Evolutionary conservation across 768 basidiomycete genomes (phyloP).

Genomic region (Boletus tomentosulus): DNA sequence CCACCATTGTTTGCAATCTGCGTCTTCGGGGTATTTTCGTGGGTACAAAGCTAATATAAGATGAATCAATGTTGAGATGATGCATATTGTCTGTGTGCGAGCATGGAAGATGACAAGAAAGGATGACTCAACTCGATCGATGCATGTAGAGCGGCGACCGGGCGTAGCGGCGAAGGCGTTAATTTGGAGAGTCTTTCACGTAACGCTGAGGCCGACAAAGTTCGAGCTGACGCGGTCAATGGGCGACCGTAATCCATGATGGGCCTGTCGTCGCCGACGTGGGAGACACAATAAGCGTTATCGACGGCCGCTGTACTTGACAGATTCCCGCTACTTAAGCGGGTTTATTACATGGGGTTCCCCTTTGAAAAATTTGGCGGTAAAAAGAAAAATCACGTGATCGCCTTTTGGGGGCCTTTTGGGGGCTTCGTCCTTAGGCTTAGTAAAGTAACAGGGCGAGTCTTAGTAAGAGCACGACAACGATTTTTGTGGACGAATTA

Average conservation of each 20-base stretch:
- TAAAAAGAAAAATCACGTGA: too few relatives aligned
- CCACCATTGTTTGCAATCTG: conserved; percentile 83
- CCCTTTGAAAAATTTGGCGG: too few relatives aligned
- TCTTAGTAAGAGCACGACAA: too few relatives aligned
- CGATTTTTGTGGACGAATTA: too few relatives aligned
- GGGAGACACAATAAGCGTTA: background rate
- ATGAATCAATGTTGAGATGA: background rate
- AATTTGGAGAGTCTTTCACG: conserved; percentile 60
- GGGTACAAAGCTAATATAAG: conserved; percentile 66
- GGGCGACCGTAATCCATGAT: conserved; percentile 33
- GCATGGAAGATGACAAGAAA: background rate
- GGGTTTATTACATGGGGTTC: too few relatives aligned
- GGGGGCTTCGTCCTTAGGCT: too few relatives aligned
- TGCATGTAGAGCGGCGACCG: conserved; percentile 63
- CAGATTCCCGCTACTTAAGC: too few relatives aligned
- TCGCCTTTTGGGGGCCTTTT: too few relatives aligned
- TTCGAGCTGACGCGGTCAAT: conserved; percentile 40
- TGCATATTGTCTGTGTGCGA: background rate
- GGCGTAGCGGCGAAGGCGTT: conserved; percentile 53
- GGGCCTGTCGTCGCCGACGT: conserved; percentile 1
- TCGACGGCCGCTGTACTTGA: background rate
- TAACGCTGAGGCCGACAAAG: conserved; percentile 58
- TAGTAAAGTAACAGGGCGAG: too few relatives aligned
- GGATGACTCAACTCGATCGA: conserved; percentile 61
- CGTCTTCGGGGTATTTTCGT: conserved; percentile 81